A percentile compares a stretch with the other conserved stretches of the same genome.
These are phyloP conservation scores for Penicillium sp. DNA, from an alignment of 2,329 filamentous ascomycete genomes.

Conservation along the genomic window DNA sequence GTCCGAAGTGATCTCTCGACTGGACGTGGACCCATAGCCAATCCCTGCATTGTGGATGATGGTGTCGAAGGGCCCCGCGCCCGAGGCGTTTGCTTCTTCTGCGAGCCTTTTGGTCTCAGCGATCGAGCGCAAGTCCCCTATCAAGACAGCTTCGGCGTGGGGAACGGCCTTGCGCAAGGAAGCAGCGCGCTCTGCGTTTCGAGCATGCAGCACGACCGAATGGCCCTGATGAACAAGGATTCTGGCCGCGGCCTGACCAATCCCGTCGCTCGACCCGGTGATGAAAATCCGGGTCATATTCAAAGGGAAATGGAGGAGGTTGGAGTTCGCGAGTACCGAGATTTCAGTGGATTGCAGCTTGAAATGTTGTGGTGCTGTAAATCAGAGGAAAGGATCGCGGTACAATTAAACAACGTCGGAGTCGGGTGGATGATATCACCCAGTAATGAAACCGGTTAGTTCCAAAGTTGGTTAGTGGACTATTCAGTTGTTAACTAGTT, in stretches of 20 bases:
- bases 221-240: slow-evolving; percentile 53
- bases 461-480: too few relatives aligned
- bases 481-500: too few relatives aligned
- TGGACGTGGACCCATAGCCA: slow-evolving; percentile 37
- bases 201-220: slow-evolving; percentile 56
- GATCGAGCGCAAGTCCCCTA: slow-evolving; percentile 54
- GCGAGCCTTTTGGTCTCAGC: slow-evolving; percentile 53
- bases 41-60: slow-evolving; percentile 60
- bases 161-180: slow-evolving; percentile 51
- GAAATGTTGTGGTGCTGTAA: too few relatives aligned
- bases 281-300: slow-evolving; percentile 44
- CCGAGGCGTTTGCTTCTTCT: slow-evolving; percentile 45
- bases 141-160: slow-evolving; percentile 50
- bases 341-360: too few relatives aligned
- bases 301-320: background rate
- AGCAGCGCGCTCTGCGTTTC: slow-evolving; percentile 53
- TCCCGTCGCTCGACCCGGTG: slow-evolving; percentile 58
- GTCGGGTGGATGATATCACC: too few relatives aligned
- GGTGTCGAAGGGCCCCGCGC: slow-evolving; percentile 52
- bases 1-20: slow-evolving; percentile 44
- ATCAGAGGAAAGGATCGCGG: too few relatives aligned
- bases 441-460: too few relatives aligned
- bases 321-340: background rate
- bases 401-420: too few relatives aligned
- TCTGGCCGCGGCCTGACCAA: slow-evolving; percentile 53